Evolutionary conservation across 2,329 filamentous ascomycete genomes (phyloP), one percentile per base, ranked within the genome.

Genomic region (Pseudogymnoascus sp.): DNA sequence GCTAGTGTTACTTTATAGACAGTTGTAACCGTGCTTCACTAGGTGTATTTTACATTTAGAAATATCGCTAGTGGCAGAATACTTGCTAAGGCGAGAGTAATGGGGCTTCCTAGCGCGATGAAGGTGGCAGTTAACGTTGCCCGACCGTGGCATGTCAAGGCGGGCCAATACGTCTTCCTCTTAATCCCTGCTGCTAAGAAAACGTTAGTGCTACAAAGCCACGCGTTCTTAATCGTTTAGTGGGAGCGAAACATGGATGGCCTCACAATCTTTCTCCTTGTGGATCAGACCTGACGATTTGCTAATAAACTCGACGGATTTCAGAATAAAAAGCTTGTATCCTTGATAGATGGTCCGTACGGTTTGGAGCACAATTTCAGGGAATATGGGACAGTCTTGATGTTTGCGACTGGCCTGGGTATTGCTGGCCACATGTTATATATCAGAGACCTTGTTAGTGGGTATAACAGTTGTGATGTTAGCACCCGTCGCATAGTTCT

Each of bases 161-260:
- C 62, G 38, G 42, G 65, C 25, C 23, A 67, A 62, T 65, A 38
- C 38, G 40, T 67, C 16, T 65, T 63, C 47, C 38, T 67, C 33
- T 64, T 35, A 1, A 66, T 66, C 38, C 66, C 65, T 31, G 59
- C 23, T 59, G 38, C 63, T 35, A 38, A 63, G 21, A 38, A 65
- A 23, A 64, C 61, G 2, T 60, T 28, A 5, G 47, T 56, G 12
- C 31, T 67, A 18, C 50, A 23, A 38, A 35, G 63, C 25, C 60
- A 67, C 59, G 50, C 60, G 21, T 68, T 68, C 56, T 64, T 68
- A 23, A 67, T 68, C 59, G 62, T 59, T 6, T 68, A 28, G 63
- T 68, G 35, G 64, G 60, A 68, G 33, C 60, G 42, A 11, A 56
- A 62, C 38, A 5, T 21, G n/a, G 59, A 64, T 14, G 61, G 65